Conservation (phyloP, 2,329 filamentous ascomycete species). For the Amesomyces nigricolor region DNA sequence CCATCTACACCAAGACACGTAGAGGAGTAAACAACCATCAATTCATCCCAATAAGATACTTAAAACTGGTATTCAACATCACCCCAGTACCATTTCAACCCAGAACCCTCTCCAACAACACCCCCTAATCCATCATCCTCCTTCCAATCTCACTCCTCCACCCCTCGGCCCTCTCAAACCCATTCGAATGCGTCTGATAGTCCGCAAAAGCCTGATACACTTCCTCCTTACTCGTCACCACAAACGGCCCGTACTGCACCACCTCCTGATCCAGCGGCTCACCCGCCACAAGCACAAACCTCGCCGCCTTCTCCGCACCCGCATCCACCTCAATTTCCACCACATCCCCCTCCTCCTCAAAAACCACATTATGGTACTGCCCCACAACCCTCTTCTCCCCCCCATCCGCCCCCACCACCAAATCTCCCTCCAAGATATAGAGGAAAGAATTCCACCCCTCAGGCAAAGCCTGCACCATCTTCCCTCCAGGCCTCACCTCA, state of each 20-base stretch:
- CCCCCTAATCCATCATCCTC: slow-evolving; percentile 48
- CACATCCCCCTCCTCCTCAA: slow-evolving; percentile 71
- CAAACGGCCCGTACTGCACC: slow-evolving; percentile 81
- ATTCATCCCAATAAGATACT: too few relatives aligned
- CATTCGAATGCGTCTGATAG: slow-evolving; percentile 66
- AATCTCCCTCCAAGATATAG: slow-evolving; percentile 73
- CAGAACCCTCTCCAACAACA: not conserved
- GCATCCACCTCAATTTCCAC: slow-evolving; percentile 65
- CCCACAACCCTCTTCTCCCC: slow-evolving; percentile 48
- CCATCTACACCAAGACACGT: too few relatives aligned
- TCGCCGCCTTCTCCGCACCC: slow-evolving; percentile 52
- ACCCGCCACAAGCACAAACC: slow-evolving; percentile 69
- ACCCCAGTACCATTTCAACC: too few relatives aligned
- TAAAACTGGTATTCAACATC: too few relatives aligned
- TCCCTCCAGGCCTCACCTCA: slow-evolving; percentile 71
- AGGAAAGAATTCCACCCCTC: slow-evolving; percentile 84
- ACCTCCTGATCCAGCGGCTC: slow-evolving; percentile 74
- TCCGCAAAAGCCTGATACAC: slow-evolving; percentile 73
- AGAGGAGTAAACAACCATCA: too few relatives aligned
- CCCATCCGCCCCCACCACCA: slow-evolving; percentile 52
- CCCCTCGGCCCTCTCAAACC: slow-evolving; percentile 70
- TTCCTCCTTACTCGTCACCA: slow-evolving; percentile 65
- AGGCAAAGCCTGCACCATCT: slow-evolving; percentile 68
- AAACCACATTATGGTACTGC: slow-evolving; percentile 84
- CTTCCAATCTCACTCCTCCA: slow-evolving; percentile 89